Conservation (phyloP, 2,329 filamentous ascomycete genomes). For the Cordyceps fumosorosea region DNA sequence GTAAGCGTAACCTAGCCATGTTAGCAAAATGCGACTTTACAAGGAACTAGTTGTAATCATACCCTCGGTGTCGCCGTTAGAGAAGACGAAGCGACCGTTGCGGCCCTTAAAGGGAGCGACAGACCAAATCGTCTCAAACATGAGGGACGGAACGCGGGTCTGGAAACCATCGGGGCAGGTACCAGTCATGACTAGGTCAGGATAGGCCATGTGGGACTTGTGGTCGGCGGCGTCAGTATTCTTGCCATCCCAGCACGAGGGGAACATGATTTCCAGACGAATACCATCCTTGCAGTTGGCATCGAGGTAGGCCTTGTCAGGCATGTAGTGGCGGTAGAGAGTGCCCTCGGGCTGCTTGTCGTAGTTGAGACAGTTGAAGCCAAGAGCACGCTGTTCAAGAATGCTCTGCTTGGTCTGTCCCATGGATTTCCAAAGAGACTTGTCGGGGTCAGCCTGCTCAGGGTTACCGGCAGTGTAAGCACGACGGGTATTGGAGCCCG, state of each 20-base stretch:
- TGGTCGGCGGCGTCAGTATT: slow-evolving; percentile 49
- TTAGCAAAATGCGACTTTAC: not conserved
- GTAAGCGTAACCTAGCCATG: slow-evolving; percentile 57
- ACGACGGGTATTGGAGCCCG: slow-evolving; percentile 62
- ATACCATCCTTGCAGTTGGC: slow-evolving; percentile 75
- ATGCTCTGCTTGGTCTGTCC: slow-evolving; percentile 60
- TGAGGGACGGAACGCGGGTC: slow-evolving; percentile 63
- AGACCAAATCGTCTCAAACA: slow-evolving; percentile 82
- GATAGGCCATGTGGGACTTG: slow-evolving; percentile 68
- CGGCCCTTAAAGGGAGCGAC: slow-evolving; percentile 58
- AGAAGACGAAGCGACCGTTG: slow-evolving; percentile 64
- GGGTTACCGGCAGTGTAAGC: slow-evolving; percentile 65
- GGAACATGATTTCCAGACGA: slow-evolving; percentile 80
- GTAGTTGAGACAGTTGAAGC: slow-evolving; percentile 96
- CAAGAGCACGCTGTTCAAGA: slow-evolving; percentile 73
- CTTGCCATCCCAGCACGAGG: slow-evolving; percentile 77
- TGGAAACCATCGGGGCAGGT: slow-evolving; percentile 65
- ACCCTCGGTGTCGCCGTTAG: slow-evolving; percentile 74
- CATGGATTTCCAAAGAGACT: slow-evolving; percentile 61
- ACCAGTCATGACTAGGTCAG: slow-evolving; percentile 68
- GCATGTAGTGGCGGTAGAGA: slow-evolving; percentile 74
- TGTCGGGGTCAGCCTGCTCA: slow-evolving; percentile 54
- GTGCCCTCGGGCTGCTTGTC: slow-evolving; percentile 57
- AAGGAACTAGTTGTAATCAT: slow-evolving; percentile 21
- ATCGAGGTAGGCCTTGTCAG: slow-evolving; percentile 73